These are phyloP conservation scores for Isochrysis galbana DNA, from an alignment of 78 protist species.

Conservation along the genomic window DNA sequence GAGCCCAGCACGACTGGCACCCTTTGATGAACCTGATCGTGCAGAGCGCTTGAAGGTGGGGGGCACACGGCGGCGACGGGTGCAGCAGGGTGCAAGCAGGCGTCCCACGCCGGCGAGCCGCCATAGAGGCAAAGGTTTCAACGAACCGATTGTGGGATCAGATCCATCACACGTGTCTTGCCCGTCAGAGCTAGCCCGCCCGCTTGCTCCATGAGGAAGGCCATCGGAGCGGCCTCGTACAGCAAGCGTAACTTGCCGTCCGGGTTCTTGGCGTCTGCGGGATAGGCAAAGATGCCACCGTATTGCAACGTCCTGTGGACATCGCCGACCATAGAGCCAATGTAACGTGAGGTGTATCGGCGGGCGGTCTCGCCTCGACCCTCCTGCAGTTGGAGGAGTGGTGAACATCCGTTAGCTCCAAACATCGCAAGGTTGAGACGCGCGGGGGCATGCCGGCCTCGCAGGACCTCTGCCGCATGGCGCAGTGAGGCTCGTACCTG, in stretches of 20 bases:
- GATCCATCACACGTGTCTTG: conserved; percentile 38
- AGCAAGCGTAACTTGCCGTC: conserved; percentile 83
- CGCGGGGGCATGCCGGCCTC: too few species aligned
- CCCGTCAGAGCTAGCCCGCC: conserved; percentile 41
- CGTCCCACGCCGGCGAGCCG: too few species aligned
- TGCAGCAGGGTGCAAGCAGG: too few species aligned
- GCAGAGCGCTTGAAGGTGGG: too few species aligned
- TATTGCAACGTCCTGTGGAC: conserved; percentile 93
- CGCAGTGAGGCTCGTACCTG: too few species aligned
- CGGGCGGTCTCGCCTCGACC: conserved; percentile 15
- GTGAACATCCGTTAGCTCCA: too few species aligned
- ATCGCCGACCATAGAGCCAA: conserved; percentile 95
- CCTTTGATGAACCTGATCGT: conserved; percentile 19
- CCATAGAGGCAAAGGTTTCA: too few species aligned
- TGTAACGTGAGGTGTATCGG: conserved; percentile 67
- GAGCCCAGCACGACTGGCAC: conserved; percentile 35
- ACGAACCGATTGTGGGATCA: conserved; percentile 33
- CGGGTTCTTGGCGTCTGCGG: conserved; percentile 72
- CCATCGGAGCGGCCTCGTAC: conserved; percentile 81
- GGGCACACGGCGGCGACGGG: too few species aligned
- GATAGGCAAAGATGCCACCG: conserved; percentile 94
- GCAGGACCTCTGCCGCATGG: too few species aligned
- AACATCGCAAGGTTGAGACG: too few species aligned
- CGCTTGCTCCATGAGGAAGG: conserved; percentile 71
- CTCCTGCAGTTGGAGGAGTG: too few species aligned